Percentiles rank a stretch among this genome's conserved stretches.
Evolutionary conservation across 75 land plant genomes (phyloP).

Genomic region (Pinus taeda): DNA sequence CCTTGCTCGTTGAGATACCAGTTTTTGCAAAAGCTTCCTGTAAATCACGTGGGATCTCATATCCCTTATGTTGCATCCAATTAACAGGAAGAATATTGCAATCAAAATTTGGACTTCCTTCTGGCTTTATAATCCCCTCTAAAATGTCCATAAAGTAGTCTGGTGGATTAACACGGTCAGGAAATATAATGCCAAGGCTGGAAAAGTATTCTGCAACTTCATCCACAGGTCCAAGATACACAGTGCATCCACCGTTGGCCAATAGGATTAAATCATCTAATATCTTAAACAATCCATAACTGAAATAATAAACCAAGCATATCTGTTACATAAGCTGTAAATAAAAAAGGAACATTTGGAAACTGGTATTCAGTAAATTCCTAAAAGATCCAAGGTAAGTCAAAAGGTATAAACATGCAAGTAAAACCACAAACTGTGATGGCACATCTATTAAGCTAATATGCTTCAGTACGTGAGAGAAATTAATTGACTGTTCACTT

Average conservation of each 20-base stretch:
- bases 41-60: constrained; percentile 75
- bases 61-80: constrained; percentile 92
- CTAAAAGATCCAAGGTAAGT: neutral
- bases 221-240: constrained; percentile 82
- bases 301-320: constrained; percentile 25
- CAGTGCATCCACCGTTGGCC: constrained; percentile 92
- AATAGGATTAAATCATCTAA: constrained; percentile 94
- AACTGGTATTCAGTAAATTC: neutral
- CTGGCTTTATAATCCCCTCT: constrained; percentile 77
- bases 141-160: constrained; percentile 91
- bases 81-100: constrained; percentile 63
- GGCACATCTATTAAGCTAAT: neutral
- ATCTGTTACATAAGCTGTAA: neutral
- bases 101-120: constrained; percentile 35
- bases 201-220: constrained; percentile 85
- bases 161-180: constrained; percentile 97
- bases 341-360: neutral
- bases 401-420: neutral
- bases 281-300: constrained; percentile 86
- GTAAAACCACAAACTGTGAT: neutral
- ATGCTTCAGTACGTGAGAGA: neutral
- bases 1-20: neutral
- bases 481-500: neutral
- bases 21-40: constrained; percentile 16
- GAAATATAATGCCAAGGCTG: constrained; percentile 71